A percentile compares a stretch with the other conserved stretches of the same genome.
Evolutionary conservation across 495 filamentous ascomycete species (phyloP).

Genomic region (Tuber umbilicatum): DNA sequence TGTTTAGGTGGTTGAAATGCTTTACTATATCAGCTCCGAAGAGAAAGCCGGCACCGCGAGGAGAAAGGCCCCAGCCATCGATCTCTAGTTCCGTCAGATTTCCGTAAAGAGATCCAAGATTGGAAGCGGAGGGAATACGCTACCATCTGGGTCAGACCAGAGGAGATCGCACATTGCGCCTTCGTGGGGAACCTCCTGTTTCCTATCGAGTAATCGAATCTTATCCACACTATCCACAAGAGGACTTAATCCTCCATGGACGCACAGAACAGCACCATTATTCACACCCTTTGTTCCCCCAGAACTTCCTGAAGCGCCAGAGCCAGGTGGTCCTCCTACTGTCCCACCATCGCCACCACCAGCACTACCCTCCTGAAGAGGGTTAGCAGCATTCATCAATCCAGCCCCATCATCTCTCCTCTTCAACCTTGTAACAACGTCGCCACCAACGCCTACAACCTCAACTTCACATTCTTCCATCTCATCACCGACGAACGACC

Average conservation of each 20-base stretch:
- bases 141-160: conserved; percentile 84
- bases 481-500: conserved; percentile 57
- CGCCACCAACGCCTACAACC: conserved; percentile 72
- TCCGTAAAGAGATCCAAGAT: neutral
- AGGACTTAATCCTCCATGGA: conserved; percentile 88
- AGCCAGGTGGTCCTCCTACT: conserved; percentile 61
- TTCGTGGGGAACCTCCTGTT: conserved; percentile 97
- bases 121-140: neutral
- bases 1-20: conserved; percentile 87
- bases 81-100: conserved; percentile 54
- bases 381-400: conserved; percentile 17
- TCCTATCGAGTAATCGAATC: conserved; percentile 88
- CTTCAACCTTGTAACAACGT: conserved; percentile 63
- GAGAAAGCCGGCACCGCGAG: conserved; percentile 89
- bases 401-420: conserved; percentile 42
- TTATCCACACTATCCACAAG: conserved; percentile 92
- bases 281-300: conserved; percentile 58
- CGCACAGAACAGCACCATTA: conserved; percentile 83
- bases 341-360: neutral
- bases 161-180: conserved; percentile 97
- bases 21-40: conserved; percentile 97
- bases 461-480: conserved; percentile 83
- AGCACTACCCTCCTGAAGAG: conserved; percentile 6
- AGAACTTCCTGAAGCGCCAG: conserved; percentile 63
- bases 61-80: conserved; percentile 92